Percentiles rank a stretch among this genome's conserved stretches.
Evolutionary conservation across 2,329 filamentous ascomycete genomes (phyloP).

Genomic region (Paraconiothyrium brasiliense): DNA sequence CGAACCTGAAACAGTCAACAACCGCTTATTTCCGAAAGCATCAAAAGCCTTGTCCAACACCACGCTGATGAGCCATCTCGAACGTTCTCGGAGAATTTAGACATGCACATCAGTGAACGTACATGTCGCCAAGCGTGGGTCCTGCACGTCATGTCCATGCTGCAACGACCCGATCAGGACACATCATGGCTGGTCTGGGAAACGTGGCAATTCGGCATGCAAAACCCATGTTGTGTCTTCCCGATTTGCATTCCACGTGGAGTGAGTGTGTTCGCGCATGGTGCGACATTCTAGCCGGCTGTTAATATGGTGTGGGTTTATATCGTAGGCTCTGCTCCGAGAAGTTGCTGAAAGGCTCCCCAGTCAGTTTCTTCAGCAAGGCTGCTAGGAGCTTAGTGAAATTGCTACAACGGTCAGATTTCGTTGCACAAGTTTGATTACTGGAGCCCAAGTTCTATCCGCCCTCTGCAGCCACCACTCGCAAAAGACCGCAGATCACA

Average conservation of each 20-base stretch:
- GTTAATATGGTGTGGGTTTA: constrained; percentile 24
- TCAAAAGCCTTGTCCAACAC: background rate
- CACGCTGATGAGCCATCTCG: constrained; percentile 6
- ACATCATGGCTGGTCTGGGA: constrained; percentile 15
- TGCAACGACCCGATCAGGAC: constrained; percentile 14
- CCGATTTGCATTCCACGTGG: constrained; percentile 43
- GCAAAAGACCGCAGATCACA: background rate
- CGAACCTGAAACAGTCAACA: constrained; percentile 18
- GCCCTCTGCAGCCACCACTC: background rate
- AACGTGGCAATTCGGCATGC: constrained; percentile 26
- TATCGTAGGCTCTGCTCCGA: constrained; percentile 4
- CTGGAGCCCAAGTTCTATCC: background rate
- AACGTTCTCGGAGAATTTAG: constrained; percentile 8
- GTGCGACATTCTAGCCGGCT: constrained; percentile 23
- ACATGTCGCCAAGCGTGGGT: constrained; percentile 19
- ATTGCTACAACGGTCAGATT: background rate
- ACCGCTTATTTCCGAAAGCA: constrained; percentile 11
- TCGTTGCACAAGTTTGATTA: background rate
- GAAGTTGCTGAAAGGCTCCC: background rate
- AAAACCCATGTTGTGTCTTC: constrained; percentile 34
- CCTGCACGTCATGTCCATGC: constrained; percentile 21
- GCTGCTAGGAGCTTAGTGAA: background rate
- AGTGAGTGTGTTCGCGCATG: constrained; percentile 26
- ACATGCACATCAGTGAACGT: constrained; percentile 11
- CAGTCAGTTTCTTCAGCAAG: background rate